A percentile compares a stretch with the other conserved stretches of the same genome.
phyloP scores from a whole-genome alignment of 2,329 filamentous ascomycete species.

The Ilyonectria destructans region DNA sequence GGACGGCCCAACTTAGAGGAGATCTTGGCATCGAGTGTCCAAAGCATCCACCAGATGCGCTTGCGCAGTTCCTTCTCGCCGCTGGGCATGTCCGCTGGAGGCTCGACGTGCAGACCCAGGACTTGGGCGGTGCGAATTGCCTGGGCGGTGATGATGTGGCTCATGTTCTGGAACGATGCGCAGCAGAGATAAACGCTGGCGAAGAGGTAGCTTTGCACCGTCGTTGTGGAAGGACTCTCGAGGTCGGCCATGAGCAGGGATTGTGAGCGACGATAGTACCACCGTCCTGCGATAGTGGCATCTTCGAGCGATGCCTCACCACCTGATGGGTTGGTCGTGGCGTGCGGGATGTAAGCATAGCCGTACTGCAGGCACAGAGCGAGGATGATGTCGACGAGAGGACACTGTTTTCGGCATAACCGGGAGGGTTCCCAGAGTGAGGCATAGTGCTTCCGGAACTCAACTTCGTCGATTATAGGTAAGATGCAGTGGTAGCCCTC shows the following conservation, averaged over 20 bases:
- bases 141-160: conserved; percentile 57
- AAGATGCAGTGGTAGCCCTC: conserved; percentile 59
- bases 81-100: conserved; percentile 53
- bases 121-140: conserved; percentile 64
- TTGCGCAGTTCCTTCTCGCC: conserved; percentile 62
- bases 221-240: conserved; percentile 64
- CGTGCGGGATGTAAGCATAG: conserved; percentile 43
- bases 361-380: conserved; percentile 68
- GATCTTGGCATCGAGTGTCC: conserved; percentile 63
- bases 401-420: conserved; percentile 59
- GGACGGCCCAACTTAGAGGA: conserved; percentile 65
- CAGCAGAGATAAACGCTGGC: conserved; percentile 63
- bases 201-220: conserved; percentile 65
- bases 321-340: conserved; percentile 7
- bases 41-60: conserved; percentile 69
- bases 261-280: conserved; percentile 65
- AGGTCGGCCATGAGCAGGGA: conserved; percentile 60
- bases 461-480: conserved; percentile 61
- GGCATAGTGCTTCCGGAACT: conserved; percentile 62
- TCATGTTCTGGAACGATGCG: conserved; percentile 66
- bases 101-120: conserved; percentile 65
- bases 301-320: conserved; percentile 47
- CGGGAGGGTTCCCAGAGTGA: conserved; percentile 56
- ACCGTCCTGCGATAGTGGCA: conserved; percentile 61
- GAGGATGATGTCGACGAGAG: conserved; percentile 68